Percentiles rank a stretch among this genome's conserved stretches.
These are phyloP conservation scores for Coffea canephora DNA, from an alignment of 257 asterid species.

Conservation along the genomic window DNA sequence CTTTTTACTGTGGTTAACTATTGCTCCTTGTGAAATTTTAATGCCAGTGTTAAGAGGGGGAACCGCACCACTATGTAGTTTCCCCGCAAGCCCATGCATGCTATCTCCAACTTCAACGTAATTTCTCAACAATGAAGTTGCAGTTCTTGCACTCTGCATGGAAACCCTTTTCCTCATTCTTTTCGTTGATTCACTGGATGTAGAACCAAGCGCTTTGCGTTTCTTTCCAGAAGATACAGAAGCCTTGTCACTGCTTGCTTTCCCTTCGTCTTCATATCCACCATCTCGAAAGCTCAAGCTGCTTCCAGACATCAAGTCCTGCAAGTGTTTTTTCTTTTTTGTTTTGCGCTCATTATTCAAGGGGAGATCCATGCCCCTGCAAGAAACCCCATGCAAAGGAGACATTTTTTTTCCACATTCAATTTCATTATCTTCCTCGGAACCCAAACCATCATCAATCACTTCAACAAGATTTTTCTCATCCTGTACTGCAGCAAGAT, in stretches of 20 bases:
- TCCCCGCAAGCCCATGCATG: too few species aligned
- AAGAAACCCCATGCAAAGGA: constrained; percentile 28
- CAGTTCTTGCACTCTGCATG: too few species aligned
- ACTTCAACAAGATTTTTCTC: too few species aligned
- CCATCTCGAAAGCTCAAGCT: constrained; percentile 26
- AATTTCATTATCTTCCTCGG: constrained; percentile 17
- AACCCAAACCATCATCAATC: too few species aligned
- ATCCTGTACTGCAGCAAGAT: constrained; percentile 15
- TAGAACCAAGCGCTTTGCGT: constrained; percentile 8
- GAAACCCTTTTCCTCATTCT: too few species aligned
- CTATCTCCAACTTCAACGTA: too few species aligned
- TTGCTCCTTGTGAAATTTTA: too few species aligned
- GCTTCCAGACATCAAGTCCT: constrained; percentile 34
- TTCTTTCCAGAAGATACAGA: constrained; percentile 23
- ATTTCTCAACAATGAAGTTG: too few species aligned
- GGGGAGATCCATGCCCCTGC: constrained; percentile 26
- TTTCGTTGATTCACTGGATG: constrained; percentile 4
- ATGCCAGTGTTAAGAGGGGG: too few species aligned
- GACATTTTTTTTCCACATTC: constrained; percentile 34
- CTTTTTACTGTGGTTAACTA: too few species aligned
- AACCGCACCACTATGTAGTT: too few species aligned
- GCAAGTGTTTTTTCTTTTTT: constrained; percentile 32
- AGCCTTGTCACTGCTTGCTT: constrained; percentile 20
- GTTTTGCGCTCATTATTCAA: constrained; percentile 20
- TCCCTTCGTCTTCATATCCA: constrained; percentile 24